Percentiles rank a stretch among this genome's conserved stretches.
phyloP scores from a whole-genome alignment of 1,284 basidiomycete species.

The Apiotrichum brassicae region DNA sequence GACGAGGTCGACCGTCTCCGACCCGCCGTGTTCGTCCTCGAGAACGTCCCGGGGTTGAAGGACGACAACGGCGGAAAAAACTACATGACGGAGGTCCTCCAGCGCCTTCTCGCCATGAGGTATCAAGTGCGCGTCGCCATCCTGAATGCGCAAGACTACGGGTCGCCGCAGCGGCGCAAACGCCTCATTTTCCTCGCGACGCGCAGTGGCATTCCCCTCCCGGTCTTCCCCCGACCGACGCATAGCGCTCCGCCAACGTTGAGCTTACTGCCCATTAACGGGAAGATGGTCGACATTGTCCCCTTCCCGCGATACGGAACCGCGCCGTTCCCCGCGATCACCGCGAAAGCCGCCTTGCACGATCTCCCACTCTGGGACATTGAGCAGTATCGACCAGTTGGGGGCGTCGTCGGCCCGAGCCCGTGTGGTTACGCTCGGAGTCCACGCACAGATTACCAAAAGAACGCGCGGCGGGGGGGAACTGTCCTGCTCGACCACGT shows the following conservation, averaged over 20 bases:
- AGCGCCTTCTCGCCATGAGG: slow-evolving; percentile 13
- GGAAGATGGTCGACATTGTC: not conserved
- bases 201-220: slow-evolving; percentile 21
- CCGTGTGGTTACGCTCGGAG: slow-evolving; percentile 8
- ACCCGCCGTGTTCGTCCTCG: slow-evolving; percentile 27
- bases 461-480: slow-evolving; percentile 1
- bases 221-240: slow-evolving; percentile 23
- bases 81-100: slow-evolving; percentile 7
- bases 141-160: slow-evolving; percentile 24
- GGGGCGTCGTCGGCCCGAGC: slow-evolving; percentile 6
- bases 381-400: not conserved
- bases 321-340: slow-evolving; percentile 19
- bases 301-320: slow-evolving; percentile 6
- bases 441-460: slow-evolving; percentile 17
- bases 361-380: slow-evolving; percentile 26
- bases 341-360: slow-evolving; percentile 21
- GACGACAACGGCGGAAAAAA: slow-evolving; percentile 8
- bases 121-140: slow-evolving; percentile 28
- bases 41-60: slow-evolving; percentile 30
- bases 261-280: slow-evolving; percentile 13
- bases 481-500: slow-evolving; percentile 16
- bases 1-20: slow-evolving; percentile 15
- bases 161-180: slow-evolving; percentile 26
- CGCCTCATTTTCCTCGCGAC: slow-evolving; percentile 30
- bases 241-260: slow-evolving; percentile 20